These are phyloP conservation scores for Chamaecyparis obtusa DNA, from an alignment of 75 land plant genomes.

Conservation along the genomic window DNA sequence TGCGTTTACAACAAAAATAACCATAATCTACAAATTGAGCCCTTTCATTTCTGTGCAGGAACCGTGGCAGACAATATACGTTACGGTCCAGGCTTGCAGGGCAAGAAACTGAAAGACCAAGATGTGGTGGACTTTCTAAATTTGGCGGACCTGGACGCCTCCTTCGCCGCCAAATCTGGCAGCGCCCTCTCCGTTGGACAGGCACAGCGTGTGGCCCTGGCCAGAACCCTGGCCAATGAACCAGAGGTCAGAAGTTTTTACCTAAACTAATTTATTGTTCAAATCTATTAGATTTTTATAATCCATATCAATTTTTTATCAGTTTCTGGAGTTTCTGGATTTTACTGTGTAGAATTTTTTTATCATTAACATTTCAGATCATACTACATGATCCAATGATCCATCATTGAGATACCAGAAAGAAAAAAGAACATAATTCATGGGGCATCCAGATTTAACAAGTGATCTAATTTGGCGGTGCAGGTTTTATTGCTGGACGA, in stretches of 20 bases:
- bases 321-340: too few relatives aligned
- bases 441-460: neutral
- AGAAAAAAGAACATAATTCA: too few relatives aligned
- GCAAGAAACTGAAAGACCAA: constrained; percentile 54
- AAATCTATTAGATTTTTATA: too few relatives aligned
- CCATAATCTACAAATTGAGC: neutral
- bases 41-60: constrained; percentile 30
- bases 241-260: constrained; percentile 62
- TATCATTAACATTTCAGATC: too few relatives aligned
- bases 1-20: neutral
- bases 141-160: constrained; percentile 70
- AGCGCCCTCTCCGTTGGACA: constrained; percentile 82
- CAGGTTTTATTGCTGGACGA: constrained; percentile 87
- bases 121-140: constrained; percentile 60
- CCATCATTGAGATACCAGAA: too few relatives aligned
- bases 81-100: constrained; percentile 73
- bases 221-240: constrained; percentile 84
- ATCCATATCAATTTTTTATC: too few relatives aligned
- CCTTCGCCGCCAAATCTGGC: constrained; percentile 43
- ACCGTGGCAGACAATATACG: constrained; percentile 81
- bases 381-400: too few relatives aligned
- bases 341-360: too few relatives aligned
- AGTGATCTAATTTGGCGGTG: neutral
- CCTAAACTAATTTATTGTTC: neutral
- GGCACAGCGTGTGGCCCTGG: constrained; percentile 94